phyloP scores from a whole-genome alignment of 164 flowering plant genomes.

The Vitis labrusca region DNA sequence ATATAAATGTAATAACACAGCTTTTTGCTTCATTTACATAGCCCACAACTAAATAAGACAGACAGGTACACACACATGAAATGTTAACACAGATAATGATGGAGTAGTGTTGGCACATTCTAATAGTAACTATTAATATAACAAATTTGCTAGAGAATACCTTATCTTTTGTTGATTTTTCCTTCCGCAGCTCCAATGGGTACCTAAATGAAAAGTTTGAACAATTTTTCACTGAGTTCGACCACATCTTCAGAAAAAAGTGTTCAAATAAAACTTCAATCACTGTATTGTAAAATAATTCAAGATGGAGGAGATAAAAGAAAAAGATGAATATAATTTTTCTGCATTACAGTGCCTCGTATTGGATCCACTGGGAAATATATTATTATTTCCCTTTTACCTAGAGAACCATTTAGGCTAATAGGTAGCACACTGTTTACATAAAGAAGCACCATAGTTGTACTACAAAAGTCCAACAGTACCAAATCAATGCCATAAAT shows the following conservation, averaged over 20 bases:
- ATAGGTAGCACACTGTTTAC: no score
- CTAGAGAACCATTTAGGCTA: no score
- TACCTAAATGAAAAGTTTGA: slow-evolving; percentile 49
- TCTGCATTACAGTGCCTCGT: not conserved
- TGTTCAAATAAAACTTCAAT: not conserved
- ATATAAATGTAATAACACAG: no score
- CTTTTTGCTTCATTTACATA: no score
- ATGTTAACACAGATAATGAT: no score
- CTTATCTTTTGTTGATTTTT: slow-evolving; percentile 80
- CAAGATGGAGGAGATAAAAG: not conserved
- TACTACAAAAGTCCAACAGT: no score
- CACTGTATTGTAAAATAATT: not conserved
- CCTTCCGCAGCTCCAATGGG: slow-evolving; percentile 93
- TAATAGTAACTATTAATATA: not conserved
- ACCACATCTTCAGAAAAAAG: not conserved
- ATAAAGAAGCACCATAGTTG: no score
- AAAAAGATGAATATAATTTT: not conserved
- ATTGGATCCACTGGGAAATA: no score
- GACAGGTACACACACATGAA: no score
- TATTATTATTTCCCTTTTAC: no score
- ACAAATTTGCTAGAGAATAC: slow-evolving; percentile 31
- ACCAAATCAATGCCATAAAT: no score
- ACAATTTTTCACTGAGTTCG: not conserved
- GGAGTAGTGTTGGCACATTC: not conserved
- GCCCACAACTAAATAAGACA: no score